These are phyloP conservation scores for Acer yangbiense DNA, from an alignment of 345 rosid genomes.

Conservation along the genomic window DNA sequence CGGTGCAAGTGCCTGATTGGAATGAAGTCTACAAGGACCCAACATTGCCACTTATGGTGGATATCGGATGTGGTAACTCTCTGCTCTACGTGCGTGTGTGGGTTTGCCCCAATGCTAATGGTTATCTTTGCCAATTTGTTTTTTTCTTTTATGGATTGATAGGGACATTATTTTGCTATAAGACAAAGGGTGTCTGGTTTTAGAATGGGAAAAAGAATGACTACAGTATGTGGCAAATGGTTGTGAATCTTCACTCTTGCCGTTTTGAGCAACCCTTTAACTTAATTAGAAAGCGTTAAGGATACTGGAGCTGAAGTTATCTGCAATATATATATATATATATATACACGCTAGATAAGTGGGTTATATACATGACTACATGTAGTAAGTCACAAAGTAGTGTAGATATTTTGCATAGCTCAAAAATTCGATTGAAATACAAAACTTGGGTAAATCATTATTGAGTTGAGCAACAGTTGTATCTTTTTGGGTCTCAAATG, in stretches of 20 bases:
- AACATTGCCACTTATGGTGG: slow-evolving; percentile 85
- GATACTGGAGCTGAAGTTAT: neutral
- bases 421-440: neutral
- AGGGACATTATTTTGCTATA: neutral
- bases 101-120: neutral
- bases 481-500: neutral
- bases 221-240: neutral
- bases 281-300: neutral
- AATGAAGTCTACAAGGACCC: slow-evolving; percentile 72
- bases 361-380: neutral
- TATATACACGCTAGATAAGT: neutral
- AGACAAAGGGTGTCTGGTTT: neutral
- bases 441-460: neutral
- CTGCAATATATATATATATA: neutral
- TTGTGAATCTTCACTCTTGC: neutral
- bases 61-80: slow-evolving; percentile 85
- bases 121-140: neutral
- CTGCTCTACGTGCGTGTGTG: neutral
- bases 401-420: neutral
- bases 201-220: neutral
- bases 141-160: neutral
- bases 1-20: slow-evolving; percentile 76
- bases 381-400: neutral
- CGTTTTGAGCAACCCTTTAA: neutral
- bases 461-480: neutral